phyloP scores from a whole-genome alignment of 2,329 filamentous ascomycete species.

The Neofusicoccum sp. region DNA sequence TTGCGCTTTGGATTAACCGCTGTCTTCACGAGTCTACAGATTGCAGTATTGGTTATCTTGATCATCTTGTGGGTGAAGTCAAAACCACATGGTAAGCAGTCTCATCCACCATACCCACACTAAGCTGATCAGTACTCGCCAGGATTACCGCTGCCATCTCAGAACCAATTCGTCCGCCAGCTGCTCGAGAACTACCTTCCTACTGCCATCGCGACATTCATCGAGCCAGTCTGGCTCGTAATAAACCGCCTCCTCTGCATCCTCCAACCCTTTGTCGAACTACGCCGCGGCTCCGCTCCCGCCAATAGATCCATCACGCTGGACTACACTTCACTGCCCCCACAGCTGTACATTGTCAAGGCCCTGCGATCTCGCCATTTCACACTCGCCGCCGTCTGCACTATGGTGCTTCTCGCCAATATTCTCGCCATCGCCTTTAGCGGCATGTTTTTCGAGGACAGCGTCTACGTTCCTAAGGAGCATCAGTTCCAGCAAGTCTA shows the following conservation, averaged over 20 bases:
- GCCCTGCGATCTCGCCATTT: constrained; percentile 48
- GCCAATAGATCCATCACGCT: constrained; percentile 38
- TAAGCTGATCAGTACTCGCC: background rate
- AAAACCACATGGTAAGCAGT: background rate
- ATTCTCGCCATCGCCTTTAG: constrained; percentile 53
- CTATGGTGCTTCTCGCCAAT: constrained; percentile 51
- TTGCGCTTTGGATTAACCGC: too few species aligned
- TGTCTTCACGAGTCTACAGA: background rate
- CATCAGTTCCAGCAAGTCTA: constrained; percentile 21
- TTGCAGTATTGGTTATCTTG: background rate
- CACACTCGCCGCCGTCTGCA: constrained; percentile 48
- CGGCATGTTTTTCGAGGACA: constrained; percentile 49
- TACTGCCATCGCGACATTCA: constrained; percentile 52
- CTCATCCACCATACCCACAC: background rate
- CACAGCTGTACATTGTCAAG: constrained; percentile 50
- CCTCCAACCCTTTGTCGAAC: constrained; percentile 54
- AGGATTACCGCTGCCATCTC: constrained; percentile 40
- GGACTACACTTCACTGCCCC: constrained; percentile 56
- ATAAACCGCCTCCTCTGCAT: constrained; percentile 55
- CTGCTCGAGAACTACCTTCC: constrained; percentile 53
- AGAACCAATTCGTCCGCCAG: constrained; percentile 38
- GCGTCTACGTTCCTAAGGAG: constrained; percentile 16
- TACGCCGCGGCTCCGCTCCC: constrained; percentile 42
- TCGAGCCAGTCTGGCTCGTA: constrained; percentile 58
- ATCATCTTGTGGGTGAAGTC: background rate